A percentile compares a stretch with the other conserved stretches of the same genome.
Conservation (phyloP, 1,139 yeast genomes). For the Saccharomyces hybrid region DNA sequence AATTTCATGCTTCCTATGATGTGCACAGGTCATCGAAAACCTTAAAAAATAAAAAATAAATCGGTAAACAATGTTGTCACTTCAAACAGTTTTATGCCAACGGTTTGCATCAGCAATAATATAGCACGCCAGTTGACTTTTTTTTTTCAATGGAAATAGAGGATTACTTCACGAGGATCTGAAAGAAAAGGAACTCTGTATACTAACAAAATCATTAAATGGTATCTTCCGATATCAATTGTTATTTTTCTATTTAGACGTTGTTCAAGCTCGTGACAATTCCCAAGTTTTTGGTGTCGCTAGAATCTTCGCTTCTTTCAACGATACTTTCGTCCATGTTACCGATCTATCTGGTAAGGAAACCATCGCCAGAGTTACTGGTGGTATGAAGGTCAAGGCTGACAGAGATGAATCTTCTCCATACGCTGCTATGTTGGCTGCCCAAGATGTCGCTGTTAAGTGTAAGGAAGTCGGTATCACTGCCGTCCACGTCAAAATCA, state of each 20-base stretch:
- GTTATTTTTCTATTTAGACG: conserved; percentile 9
- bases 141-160: neutral
- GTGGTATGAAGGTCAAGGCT: conserved; percentile 99
- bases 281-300: conserved; percentile 99
- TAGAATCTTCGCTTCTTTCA: conserved; percentile 98
- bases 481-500: conserved; percentile 98
- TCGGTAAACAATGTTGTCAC: too few relatives aligned
- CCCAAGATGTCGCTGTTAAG: conserved; percentile 98
- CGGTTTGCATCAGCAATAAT: too few relatives aligned
- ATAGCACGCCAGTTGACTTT: too few relatives aligned
- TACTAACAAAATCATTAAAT: neutral
- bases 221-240: neutral
- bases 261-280: conserved; percentile 77
- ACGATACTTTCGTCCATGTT: conserved; percentile 99
- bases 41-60: too few relatives aligned
- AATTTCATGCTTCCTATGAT: neutral
- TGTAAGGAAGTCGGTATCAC: conserved; percentile 99
- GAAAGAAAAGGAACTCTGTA: too few relatives aligned
- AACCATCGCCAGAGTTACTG: conserved; percentile 99
- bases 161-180: too few relatives aligned
- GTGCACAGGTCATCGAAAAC: neutral
- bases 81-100: too few relatives aligned
- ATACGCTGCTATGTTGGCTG: conserved; percentile 99
- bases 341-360: conserved; percentile 99
- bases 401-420: conserved; percentile 99